Conservation (phyloP, 2,329 filamentous ascomycete genomes). For the Nemania sp. region DNA sequence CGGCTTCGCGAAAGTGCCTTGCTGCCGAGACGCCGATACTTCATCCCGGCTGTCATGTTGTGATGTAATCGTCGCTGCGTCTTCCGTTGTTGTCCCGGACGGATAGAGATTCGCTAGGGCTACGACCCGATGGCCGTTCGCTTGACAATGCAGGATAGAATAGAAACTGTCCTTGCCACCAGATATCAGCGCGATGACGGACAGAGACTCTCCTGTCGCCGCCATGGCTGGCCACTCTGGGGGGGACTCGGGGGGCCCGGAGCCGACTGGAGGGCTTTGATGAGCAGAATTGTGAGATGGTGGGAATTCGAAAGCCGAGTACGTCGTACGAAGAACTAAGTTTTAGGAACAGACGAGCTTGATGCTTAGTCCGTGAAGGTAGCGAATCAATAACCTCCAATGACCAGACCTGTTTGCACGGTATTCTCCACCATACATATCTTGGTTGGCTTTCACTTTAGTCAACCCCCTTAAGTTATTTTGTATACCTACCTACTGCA, state of each 20-base stretch:
- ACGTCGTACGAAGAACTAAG: not conserved
- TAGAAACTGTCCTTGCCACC: conserved; percentile 98
- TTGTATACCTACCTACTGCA: too few relatives aligned
- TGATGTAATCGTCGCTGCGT: not conserved
- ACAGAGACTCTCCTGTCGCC: conserved; percentile 52
- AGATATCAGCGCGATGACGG: conserved; percentile 91
- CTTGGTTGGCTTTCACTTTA: too few relatives aligned
- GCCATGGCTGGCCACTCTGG: conserved; percentile 38
- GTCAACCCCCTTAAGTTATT: too few relatives aligned
- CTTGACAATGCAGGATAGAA: conserved; percentile 85
- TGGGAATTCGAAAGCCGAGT: conserved; percentile 3
- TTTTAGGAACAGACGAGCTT: too few relatives aligned
- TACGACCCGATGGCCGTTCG: conserved; percentile 82
- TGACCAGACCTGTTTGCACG: conserved; percentile 7
- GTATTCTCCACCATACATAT: conserved; percentile 2
- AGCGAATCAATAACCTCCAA: too few relatives aligned
- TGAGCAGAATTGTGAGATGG: not conserved
- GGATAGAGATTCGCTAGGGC: conserved; percentile 88
- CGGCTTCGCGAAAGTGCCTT: conserved; percentile 16
- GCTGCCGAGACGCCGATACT: conserved; percentile 11
- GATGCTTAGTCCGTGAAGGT: not conserved
- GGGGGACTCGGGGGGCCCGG: not conserved
- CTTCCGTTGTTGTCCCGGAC: conserved; percentile 15
- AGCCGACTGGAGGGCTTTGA: conserved; percentile 16
- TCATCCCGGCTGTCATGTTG: not conserved